A percentile compares a stretch with the other conserved stretches of the same genome.
Evolutionary conservation across 2,329 filamentous ascomycete species (phyloP).

Genomic region (Scytalidium lignicola): DNA sequence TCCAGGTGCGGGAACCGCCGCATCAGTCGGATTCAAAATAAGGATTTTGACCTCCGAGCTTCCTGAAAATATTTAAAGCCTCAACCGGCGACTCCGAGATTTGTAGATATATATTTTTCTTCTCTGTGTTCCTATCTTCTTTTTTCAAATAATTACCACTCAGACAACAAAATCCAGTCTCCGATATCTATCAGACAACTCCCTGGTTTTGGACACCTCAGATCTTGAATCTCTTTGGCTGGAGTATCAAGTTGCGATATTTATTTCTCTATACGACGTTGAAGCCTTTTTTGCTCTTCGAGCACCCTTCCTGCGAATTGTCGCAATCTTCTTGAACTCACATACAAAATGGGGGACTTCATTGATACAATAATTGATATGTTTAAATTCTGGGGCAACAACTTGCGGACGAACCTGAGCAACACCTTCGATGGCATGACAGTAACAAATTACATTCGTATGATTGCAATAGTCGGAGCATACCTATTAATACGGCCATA

Average conservation of each 20-base stretch:
- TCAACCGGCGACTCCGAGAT: neutral
- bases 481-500: slow-evolving; percentile 73
- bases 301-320: neutral
- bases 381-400: slow-evolving; percentile 8
- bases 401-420: slow-evolving; percentile 43
- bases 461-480: slow-evolving; percentile 65
- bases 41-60: neutral
- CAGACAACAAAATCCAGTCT: too few species aligned
- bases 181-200: too few species aligned
- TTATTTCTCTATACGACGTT: neutral
- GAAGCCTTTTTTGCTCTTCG: neutral
- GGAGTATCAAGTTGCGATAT: neutral
- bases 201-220: too few species aligned
- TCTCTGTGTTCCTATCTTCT: neutral
- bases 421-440: slow-evolving; percentile 46
- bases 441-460: slow-evolving; percentile 56
- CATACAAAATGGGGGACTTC: neutral
- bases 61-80: neutral
- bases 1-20: slow-evolving; percentile 1
- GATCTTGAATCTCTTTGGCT: too few species aligned
- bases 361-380: neutral
- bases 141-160: too few species aligned
- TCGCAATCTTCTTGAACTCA: neutral
- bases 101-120: neutral
- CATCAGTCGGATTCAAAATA: neutral